Percentiles rank a stretch among this genome's conserved stretches.
Evolutionary conservation across 2,329 filamentous ascomycete genomes (phyloP).

Genomic region (Dactylellina drechsleri): DNA sequence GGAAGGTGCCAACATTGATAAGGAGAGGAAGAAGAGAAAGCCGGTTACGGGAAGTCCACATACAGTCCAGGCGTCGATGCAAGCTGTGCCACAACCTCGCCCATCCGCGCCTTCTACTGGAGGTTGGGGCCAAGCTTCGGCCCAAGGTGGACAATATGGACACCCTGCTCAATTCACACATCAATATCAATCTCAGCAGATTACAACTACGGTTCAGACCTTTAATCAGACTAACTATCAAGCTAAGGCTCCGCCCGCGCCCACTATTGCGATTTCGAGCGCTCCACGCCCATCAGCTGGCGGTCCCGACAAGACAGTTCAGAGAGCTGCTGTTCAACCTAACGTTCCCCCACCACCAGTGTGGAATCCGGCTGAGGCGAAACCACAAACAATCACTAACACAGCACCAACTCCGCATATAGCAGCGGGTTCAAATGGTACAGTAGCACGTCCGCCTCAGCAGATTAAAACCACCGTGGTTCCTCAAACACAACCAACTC

Average conservation of each 20-base stretch:
- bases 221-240: conserved; percentile 25
- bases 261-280: conserved; percentile 3
- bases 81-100: conserved; percentile 6
- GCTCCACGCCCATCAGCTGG: neutral
- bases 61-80: conserved; percentile 18
- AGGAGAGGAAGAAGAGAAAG: conserved; percentile 65
- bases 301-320: neutral
- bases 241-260: conserved; percentile 8
- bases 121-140: conserved; percentile 28
- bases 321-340: conserved; percentile 7
- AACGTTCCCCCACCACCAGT: conserved; percentile 33
- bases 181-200: conserved; percentile 36
- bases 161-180: conserved; percentile 32
- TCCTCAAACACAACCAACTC: conserved; percentile 9
- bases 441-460: neutral
- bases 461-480: conserved; percentile 10
- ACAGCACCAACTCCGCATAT: neutral
- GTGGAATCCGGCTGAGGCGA: conserved; percentile 45
- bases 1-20: conserved; percentile 68
- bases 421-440: neutral
- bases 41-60: conserved; percentile 35
- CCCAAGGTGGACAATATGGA: conserved; percentile 13
- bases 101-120: conserved; percentile 24
- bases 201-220: neutral
- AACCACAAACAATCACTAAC: conserved; percentile 4